Evolutionary conservation across 371 early-diverging fungal species (phyloP), one percentile per base, ranked within the genome.

Genomic region (Mucor sp.): DNA sequence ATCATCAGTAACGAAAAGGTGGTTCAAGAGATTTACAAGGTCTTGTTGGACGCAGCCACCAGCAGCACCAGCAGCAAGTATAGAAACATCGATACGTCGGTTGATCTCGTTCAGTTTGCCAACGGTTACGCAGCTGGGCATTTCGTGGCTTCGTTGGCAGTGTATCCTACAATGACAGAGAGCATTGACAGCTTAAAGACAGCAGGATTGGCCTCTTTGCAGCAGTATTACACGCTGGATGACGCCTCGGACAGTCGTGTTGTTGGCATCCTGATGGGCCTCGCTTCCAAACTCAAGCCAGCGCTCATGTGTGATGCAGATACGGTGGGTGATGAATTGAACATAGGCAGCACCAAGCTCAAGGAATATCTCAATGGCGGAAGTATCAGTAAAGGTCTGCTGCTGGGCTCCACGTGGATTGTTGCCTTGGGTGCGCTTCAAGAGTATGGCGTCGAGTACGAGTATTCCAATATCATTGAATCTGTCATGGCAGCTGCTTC

Each of bases 51-150:
- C 17, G 37, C 72, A 21, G 70, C 70, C 4, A 61, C 61, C 0
- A 43, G 25, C 6, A 28, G n/a, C 6, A 28, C 12, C 2, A 43
- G 60, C 0, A 56, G 0, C 0, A 69, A 68, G 12, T 64, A 47
- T 27, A 68, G 75, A 27, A 66, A 62, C 15, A 71, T 78, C 6
- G 84, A 81, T 62, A 70, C 71, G 0, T 65, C 77, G 9, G 69
- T 80, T 6, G 78, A 81, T 53, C 64, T 79, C 1, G 68, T 77
- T 4, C 72, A 81, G 3, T 85, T 85, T 71, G 83, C 86, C 7
- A 72, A 76, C 15, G 88, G 88, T 1, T 86, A 83, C 76, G 78
- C 84, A 0, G 79, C 85, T 17, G 82, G 83, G 8, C 75, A 80
- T 61, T 69, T 80, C 15, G 63, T 82, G 3, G 68, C 80, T 1